Conservation (phyloP, 345 rosid genomes). For the Populus davidiana region DNA sequence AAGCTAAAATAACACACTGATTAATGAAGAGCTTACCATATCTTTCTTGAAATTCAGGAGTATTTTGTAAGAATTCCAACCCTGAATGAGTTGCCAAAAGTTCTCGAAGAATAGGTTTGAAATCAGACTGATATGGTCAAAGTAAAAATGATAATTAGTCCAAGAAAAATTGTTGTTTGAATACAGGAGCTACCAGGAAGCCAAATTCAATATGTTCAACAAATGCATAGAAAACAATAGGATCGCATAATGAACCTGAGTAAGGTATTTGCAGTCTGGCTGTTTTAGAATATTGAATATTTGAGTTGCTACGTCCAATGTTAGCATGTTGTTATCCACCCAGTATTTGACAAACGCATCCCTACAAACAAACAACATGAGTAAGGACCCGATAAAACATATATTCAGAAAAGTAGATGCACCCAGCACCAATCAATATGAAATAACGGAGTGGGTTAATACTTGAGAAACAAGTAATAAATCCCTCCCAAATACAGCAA, state of each 20-base stretch:
- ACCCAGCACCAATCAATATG: neutral
- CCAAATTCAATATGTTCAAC: neutral
- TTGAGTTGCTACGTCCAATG: slow-evolving; percentile 63
- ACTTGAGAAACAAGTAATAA: slow-evolving; percentile 1
- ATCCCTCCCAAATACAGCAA: neutral
- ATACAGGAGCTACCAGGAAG: slow-evolving; percentile 2
- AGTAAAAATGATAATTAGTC: neutral
- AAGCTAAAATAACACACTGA: neutral
- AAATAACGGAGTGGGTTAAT: neutral
- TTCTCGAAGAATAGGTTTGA: slow-evolving; percentile 73
- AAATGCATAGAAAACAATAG: neutral
- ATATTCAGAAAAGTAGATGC: slow-evolving; percentile 1
- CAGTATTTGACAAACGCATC: slow-evolving; percentile 69
- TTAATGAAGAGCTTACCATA: slow-evolving; percentile 50
- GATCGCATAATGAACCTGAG: slow-evolving; percentile 51
- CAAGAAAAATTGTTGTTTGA: slow-evolving; percentile 1
- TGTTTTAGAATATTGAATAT: slow-evolving; percentile 67
- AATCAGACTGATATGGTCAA: slow-evolving; percentile 56
- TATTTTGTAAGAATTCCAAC: slow-evolving; percentile 62
- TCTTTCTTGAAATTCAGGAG: slow-evolving; percentile 90
- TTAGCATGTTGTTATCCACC: slow-evolving; percentile 67
- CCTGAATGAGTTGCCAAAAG: slow-evolving; percentile 83
- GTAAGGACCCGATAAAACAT: neutral
- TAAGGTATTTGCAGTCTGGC: slow-evolving; percentile 61
- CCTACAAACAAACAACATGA: slow-evolving; percentile 37